Evolutionary conservation across 805 yeast species (phyloP).

Genomic region (Candida piceae): DNA sequence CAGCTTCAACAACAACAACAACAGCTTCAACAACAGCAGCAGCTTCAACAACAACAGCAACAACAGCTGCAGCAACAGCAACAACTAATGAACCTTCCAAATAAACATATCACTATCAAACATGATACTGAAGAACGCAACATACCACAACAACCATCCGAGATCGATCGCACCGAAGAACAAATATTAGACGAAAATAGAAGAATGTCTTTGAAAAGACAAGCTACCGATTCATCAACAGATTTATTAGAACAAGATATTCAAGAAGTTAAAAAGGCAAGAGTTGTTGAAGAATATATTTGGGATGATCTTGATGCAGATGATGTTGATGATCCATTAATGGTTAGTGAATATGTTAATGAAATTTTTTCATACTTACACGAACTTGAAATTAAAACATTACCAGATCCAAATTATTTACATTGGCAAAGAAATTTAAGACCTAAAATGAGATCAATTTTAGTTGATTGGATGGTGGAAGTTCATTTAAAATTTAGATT

Average conservation of each 20-base stretch:
- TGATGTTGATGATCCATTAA: slow-evolving; percentile 67
- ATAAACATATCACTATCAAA: slow-evolving; percentile 10
- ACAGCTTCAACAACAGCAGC: slow-evolving; percentile 4
- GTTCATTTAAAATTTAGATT: slow-evolving; percentile 80
- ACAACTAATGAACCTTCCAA: slow-evolving; percentile 8
- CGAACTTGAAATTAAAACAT: slow-evolving; percentile 63
- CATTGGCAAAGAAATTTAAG: slow-evolving; percentile 59
- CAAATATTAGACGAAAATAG: slow-evolving; percentile 26
- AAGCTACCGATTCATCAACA: slow-evolving; percentile 51
- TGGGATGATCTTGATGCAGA: slow-evolving; percentile 76
- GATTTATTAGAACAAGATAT: slow-evolving; percentile 27
- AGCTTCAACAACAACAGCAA: slow-evolving; percentile 1
- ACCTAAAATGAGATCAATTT: slow-evolving; percentile 78
- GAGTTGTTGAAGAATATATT: slow-evolving; percentile 35
- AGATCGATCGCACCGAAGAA: slow-evolving; percentile 23
- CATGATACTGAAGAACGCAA: slow-evolving; percentile 8
- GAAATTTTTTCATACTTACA: slow-evolving; percentile 82
- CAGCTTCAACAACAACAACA: background rate
- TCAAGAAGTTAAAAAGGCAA: slow-evolving; percentile 28
- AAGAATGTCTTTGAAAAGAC: slow-evolving; percentile 40
- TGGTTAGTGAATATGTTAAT: slow-evolving; percentile 89
- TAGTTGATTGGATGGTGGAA: slow-evolving; percentile 93
- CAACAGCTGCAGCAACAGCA: background rate
- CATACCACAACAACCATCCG: slow-evolving; percentile 1
- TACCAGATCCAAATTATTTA: slow-evolving; percentile 69